Conservation (phyloP, 306 rosid species). For the Trifolium repens region DNA sequence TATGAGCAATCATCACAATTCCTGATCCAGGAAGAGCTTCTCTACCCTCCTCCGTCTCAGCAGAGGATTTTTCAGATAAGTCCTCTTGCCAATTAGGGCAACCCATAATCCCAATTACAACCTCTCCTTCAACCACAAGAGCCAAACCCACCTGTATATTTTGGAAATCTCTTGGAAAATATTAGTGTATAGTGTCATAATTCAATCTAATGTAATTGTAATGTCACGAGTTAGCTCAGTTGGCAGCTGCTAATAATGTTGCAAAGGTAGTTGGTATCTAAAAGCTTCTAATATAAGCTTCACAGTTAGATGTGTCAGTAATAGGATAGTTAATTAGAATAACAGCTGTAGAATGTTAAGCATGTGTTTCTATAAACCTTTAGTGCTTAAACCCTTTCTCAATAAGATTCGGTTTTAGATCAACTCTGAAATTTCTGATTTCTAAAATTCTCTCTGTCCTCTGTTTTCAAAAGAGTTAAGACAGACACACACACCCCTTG, state of each 20-base stretch:
- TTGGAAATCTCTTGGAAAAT: constrained; percentile 19
- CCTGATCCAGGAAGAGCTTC: constrained; percentile 57
- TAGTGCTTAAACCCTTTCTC: constrained; percentile 4
- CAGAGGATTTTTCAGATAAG: constrained; percentile 43
- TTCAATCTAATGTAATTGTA: constrained; percentile 7
- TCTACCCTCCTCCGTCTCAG: constrained; percentile 44
- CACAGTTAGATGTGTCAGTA: constrained; percentile 1
- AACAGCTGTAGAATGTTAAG: constrained; percentile 9
- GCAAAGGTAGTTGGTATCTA: neutral
- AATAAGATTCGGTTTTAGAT: neutral
- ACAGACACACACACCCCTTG: neutral
- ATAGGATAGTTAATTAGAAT: neutral
- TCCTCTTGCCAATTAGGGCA: constrained; percentile 85
- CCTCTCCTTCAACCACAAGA: constrained; percentile 83
- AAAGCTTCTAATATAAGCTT: neutral
- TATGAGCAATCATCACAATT: constrained; percentile 77
- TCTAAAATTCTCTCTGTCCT: constrained; percentile 1
- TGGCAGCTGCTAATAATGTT: neutral
- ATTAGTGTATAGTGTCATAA: constrained; percentile 14
- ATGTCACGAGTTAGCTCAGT: constrained; percentile 5
- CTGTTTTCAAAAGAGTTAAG: constrained; percentile 10
- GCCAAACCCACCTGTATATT: constrained; percentile 88
- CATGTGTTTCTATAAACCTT: neutral
- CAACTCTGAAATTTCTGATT: neutral
- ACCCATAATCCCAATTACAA: constrained; percentile 82